Percentiles rank a stretch among this genome's conserved stretches.
Conservation (phyloP, 208 protist genomes). For the Trypanosoma avium region DNA sequence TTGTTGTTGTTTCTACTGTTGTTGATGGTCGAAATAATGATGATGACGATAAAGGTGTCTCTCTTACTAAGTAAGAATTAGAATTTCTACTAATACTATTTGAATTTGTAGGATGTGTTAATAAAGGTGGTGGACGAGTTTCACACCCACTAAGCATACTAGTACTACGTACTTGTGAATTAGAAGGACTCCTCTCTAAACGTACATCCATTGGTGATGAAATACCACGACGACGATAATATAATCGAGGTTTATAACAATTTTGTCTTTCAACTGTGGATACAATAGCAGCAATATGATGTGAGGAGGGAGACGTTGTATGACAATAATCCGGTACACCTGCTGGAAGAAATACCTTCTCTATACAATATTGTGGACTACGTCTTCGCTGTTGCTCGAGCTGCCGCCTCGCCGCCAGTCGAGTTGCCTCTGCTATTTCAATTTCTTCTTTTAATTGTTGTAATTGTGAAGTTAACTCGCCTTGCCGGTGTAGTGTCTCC, state of each 20-base stretch:
- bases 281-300: slow-evolving; percentile 69
- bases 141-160: neutral
- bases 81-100: too few relatives aligned
- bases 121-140: neutral
- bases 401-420: too few relatives aligned
- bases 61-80: neutral
- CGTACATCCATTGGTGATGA: slow-evolving; percentile 13
- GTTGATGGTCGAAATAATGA: too few relatives aligned
- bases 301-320: slow-evolving; percentile 31
- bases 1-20: too few relatives aligned
- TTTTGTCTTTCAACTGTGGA: slow-evolving; percentile 75
- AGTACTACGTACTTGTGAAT: slow-evolving; percentile 13
- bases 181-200: too few relatives aligned
- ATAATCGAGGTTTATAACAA: slow-evolving; percentile 59
- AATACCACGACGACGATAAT: slow-evolving; percentile 45
- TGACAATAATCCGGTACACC: slow-evolving; percentile 23
- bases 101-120: too few relatives aligned
- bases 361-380: neutral
- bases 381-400: slow-evolving; percentile 21
- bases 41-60: neutral
- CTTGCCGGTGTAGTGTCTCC: too few relatives aligned
- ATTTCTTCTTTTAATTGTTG: too few relatives aligned
- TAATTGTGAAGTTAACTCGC: too few relatives aligned
- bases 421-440: too few relatives aligned
- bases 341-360: slow-evolving; percentile 33